Evolutionary conservation across 1,139 yeast genomes (phyloP).

Genomic region (Keqinozyma sinolaborantium): DNA sequence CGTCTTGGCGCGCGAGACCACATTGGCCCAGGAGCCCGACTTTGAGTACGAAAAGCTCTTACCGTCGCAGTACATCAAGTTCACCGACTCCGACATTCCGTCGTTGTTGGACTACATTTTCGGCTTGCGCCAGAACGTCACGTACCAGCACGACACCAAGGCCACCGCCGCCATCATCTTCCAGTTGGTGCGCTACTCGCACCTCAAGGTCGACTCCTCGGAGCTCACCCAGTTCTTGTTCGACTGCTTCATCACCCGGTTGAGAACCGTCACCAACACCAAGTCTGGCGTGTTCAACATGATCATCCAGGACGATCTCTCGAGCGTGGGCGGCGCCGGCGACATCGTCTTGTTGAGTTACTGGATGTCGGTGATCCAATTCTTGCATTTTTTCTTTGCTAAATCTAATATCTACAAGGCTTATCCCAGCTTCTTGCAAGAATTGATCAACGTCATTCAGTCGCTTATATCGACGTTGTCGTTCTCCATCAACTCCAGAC

Average conservation of each 20-base stretch:
- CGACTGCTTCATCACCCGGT: slow-evolving; percentile 58
- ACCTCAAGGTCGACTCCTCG: slow-evolving; percentile 47
- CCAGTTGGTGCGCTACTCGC: slow-evolving; percentile 66
- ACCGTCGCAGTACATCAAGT: slow-evolving; percentile 50
- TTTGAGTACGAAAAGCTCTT: slow-evolving; percentile 47
- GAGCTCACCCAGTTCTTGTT: slow-evolving; percentile 56
- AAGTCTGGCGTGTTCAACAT: slow-evolving; percentile 57
- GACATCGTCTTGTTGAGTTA: slow-evolving; percentile 70
- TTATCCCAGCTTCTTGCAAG: slow-evolving; percentile 60
- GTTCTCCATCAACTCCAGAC: slow-evolving; percentile 60
- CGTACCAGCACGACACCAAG: slow-evolving; percentile 52
- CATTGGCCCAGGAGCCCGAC: slow-evolving; percentile 25
- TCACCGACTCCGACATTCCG: slow-evolving; percentile 67
- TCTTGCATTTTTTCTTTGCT: slow-evolving; percentile 59
- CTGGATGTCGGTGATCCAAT: slow-evolving; percentile 69
- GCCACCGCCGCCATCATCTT: slow-evolving; percentile 67
- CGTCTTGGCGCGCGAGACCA: slow-evolving; percentile 26
- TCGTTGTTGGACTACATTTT: slow-evolving; percentile 55
- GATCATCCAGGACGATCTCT: slow-evolving; percentile 26
- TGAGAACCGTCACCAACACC: slow-evolving; percentile 56
- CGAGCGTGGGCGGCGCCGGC: slow-evolving; percentile 39
- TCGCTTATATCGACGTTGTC: slow-evolving; percentile 62
- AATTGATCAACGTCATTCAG: slow-evolving; percentile 54
- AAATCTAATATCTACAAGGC: slow-evolving; percentile 52
- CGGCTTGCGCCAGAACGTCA: slow-evolving; percentile 26